These are phyloP conservation scores for Annulohypoxylon stygium DNA, from an alignment of 495 filamentous ascomycete genomes.

Conservation along the genomic window DNA sequence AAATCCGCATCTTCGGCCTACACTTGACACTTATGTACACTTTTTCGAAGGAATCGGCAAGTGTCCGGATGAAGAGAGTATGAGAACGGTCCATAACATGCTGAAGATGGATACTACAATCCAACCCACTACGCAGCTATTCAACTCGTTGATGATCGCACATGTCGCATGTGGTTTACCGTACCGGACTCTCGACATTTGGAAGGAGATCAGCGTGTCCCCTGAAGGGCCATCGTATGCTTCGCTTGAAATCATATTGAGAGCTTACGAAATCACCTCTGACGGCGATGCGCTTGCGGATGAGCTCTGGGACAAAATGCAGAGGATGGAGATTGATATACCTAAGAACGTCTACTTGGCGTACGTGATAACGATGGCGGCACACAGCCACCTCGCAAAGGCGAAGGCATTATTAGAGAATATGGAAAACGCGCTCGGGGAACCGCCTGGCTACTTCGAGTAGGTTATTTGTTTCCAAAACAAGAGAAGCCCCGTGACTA, in stretches of 20 bases:
- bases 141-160: constrained; percentile 88
- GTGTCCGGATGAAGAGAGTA: constrained; percentile 70
- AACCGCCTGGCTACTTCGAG: constrained; percentile 74
- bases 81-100: constrained; percentile 87
- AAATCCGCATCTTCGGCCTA: constrained; percentile 69
- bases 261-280: constrained; percentile 74
- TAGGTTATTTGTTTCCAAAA: constrained; percentile 63
- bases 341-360: constrained; percentile 76
- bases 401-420: constrained; percentile 72
- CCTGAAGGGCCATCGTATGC: constrained; percentile 85
- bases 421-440: constrained; percentile 73
- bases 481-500: constrained; percentile 17
- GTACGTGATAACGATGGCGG: constrained; percentile 81
- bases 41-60: constrained; percentile 82
- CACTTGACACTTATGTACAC: constrained; percentile 76
- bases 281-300: constrained; percentile 74
- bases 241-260: constrained; percentile 82
- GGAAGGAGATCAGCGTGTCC: constrained; percentile 80
- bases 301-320: constrained; percentile 80
- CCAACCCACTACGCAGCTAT: constrained; percentile 78
- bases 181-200: constrained; percentile 77
- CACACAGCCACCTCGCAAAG: constrained; percentile 74
- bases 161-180: constrained; percentile 76
- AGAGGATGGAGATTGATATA: constrained; percentile 79
- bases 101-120: constrained; percentile 87